A percentile compares a stretch with the other conserved stretches of the same genome.
Conservation (phyloP, 2,329 filamentous ascomycete genomes). For the Phyllosticta capitalensis region DNA sequence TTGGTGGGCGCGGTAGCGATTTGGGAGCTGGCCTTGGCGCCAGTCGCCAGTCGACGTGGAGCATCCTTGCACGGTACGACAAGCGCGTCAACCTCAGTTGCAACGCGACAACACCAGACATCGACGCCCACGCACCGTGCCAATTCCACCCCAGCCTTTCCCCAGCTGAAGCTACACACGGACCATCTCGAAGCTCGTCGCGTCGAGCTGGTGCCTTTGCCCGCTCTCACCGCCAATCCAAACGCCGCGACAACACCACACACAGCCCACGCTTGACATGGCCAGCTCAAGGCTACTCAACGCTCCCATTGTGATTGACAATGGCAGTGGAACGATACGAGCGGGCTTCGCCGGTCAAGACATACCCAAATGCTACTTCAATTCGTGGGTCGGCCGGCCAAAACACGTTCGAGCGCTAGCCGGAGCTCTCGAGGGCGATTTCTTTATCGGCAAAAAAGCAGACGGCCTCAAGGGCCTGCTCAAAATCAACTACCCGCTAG, state of each 20-base stretch:
- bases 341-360: slow-evolving; percentile 96
- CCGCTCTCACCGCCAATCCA: background rate
- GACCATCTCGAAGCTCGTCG: background rate
- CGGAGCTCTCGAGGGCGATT: slow-evolving; percentile 91
- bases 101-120: background rate
- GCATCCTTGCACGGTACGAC: background rate
- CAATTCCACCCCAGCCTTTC: background rate
- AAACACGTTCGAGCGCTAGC: slow-evolving; percentile 93
- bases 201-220: background rate
- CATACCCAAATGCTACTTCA: slow-evolving; percentile 91
- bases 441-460: slow-evolving; percentile 90
- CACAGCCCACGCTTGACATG: slow-evolving; percentile 34
- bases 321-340: slow-evolving; percentile 94
- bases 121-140: background rate
- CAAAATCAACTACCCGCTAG: slow-evolving; percentile 91
- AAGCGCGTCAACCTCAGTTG: background rate
- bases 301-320: slow-evolving; percentile 96
- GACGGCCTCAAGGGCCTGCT: slow-evolving; percentile 84
- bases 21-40: background rate
- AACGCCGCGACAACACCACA: background rate
- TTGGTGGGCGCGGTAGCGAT: background rate
- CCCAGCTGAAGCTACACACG: background rate
- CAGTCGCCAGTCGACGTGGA: background rate
- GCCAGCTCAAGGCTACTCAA: slow-evolving; percentile 70
- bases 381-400: slow-evolving; percentile 90